phyloP scores from a whole-genome alignment of 164 flowering plant genomes.

The Magnolia kwangsiensis region DNA sequence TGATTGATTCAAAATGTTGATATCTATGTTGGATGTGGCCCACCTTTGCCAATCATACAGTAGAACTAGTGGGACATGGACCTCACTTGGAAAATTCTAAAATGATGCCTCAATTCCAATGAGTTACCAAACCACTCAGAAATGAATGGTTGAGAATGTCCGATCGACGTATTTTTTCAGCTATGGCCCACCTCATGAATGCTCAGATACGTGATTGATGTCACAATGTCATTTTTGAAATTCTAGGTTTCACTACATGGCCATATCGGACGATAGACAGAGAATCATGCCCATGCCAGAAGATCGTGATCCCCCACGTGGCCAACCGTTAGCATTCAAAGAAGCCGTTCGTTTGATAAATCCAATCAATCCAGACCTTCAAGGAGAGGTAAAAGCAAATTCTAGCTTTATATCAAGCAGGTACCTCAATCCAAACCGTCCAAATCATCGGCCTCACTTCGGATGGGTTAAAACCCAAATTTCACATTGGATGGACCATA shows the following conservation, averaged over 20 bases:
- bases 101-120: too few species aligned
- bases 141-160: neutral
- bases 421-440: neutral
- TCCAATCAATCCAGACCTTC: conserved; percentile 55
- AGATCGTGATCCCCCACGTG: conserved; percentile 61
- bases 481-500: neutral
- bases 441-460: neutral
- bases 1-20: too few species aligned
- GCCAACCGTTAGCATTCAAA: conserved; percentile 65
- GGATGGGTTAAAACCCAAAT: neutral
- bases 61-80: too few species aligned
- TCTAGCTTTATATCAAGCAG: neutral
- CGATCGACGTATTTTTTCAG: neutral
- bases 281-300: conserved; percentile 86
- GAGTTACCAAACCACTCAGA: too few species aligned
- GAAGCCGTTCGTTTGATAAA: conserved; percentile 80
- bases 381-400: conserved; percentile 64
- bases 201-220: neutral
- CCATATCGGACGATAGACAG: conserved; percentile 70
- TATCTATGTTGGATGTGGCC: too few species aligned
- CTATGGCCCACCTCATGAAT: neutral
- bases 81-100: too few species aligned
- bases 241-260: conserved; percentile 89
- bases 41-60: too few species aligned
- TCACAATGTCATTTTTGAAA: neutral